Percentiles rank a stretch among this genome's conserved stretches.
These are phyloP conservation scores for Pseudopyricularia javanii DNA, from an alignment of 2,329 filamentous ascomycete genomes.

Conservation along the genomic window DNA sequence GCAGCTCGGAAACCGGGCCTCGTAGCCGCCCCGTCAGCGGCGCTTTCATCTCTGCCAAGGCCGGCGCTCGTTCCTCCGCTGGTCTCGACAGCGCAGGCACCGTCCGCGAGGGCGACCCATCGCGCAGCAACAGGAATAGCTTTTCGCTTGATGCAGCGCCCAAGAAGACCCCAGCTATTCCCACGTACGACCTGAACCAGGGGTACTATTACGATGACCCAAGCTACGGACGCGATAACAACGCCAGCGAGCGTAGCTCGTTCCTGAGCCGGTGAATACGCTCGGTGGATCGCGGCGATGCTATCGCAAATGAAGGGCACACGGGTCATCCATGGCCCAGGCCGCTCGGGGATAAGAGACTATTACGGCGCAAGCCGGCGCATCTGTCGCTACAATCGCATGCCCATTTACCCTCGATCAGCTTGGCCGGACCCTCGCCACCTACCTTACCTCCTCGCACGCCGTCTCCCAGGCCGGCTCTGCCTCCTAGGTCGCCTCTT, in stretches of 20 bases:
- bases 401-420: background rate
- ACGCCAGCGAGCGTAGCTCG: slow-evolving; percentile 15
- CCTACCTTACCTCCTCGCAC: background rate
- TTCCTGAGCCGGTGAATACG: slow-evolving; percentile 23
- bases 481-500: background rate
- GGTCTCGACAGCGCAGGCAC: slow-evolving; percentile 6
- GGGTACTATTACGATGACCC: slow-evolving; percentile 1
- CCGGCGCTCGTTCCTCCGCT: slow-evolving; percentile 5
- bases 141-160: background rate
- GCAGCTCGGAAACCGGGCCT: slow-evolving; percentile 7
- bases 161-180: slow-evolving; percentile 1
- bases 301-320: background rate
- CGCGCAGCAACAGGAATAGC: background rate
- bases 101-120: background rate
- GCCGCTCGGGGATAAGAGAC: background rate
- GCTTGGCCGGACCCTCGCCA: background rate
- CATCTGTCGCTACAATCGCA: background rate
- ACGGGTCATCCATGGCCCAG: background rate
- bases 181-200: background rate
- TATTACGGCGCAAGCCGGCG: background rate
- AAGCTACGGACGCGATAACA: background rate
- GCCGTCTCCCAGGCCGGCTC: background rate
- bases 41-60: slow-evolving; percentile 8
- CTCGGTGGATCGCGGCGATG: slow-evolving; percentile 11
- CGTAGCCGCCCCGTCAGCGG: slow-evolving; percentile 13